Conservation (phyloP, 1,284 basidiomycete species). For the Ganoderma resinaceum region DNA sequence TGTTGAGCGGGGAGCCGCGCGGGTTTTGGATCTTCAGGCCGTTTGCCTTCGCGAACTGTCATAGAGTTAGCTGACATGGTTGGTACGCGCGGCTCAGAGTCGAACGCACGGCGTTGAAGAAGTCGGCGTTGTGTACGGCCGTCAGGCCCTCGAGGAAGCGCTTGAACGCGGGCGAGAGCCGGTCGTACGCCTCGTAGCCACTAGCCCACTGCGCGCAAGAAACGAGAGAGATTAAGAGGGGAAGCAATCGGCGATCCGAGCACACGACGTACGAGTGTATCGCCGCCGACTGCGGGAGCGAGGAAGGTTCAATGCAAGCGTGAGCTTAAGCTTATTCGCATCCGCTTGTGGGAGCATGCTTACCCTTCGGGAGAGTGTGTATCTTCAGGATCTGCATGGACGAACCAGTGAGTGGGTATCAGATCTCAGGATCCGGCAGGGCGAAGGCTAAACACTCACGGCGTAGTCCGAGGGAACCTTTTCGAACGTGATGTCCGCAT, state of each 20-base stretch:
- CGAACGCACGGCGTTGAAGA: slow-evolving; percentile 46
- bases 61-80: no score
- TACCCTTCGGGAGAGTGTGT: slow-evolving; percentile 55
- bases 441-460: background rate
- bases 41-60: slow-evolving; percentile 18
- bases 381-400: slow-evolving; percentile 55
- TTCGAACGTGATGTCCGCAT: slow-evolving; percentile 78
- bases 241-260: background rate
- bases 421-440: background rate
- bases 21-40: slow-evolving; percentile 5
- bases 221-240: background rate
- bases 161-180: slow-evolving; percentile 62
- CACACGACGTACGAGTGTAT: slow-evolving; percentile 39
- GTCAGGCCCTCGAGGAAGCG: slow-evolving; percentile 66
- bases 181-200: slow-evolving; percentile 70
- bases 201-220: slow-evolving; percentile 44
- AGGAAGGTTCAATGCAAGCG: background rate
- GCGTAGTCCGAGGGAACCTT: slow-evolving; percentile 71
- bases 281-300: slow-evolving; percentile 37
- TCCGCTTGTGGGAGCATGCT: background rate
- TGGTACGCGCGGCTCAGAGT: no score
- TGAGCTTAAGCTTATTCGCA: background rate
- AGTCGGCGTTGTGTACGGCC: slow-evolving; percentile 61
- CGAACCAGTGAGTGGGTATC: background rate
- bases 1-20: slow-evolving; percentile 35